Evolutionary conservation across 108 stramenopile species (phyloP), one percentile per base, ranked within the genome.

Genomic region (Skeletonema grethae): DNA sequence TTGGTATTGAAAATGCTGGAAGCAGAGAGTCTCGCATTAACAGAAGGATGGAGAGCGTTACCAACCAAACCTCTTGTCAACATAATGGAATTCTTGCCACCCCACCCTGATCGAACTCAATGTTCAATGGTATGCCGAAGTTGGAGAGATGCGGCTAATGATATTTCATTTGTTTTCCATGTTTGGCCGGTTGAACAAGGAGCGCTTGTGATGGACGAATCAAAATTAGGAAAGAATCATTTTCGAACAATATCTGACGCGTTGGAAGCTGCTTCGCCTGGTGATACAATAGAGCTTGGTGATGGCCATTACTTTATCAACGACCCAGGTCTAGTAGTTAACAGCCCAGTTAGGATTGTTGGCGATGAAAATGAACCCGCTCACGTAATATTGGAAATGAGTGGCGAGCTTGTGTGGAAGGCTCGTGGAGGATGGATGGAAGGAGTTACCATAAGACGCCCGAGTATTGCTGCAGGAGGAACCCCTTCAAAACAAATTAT

Each of bases 221-320:
- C 60, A 18, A 85, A 85, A 62, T 72, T 89, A 30, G 75, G 76
- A n/a, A 78, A 74, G 56, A 90, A 92, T 82, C 92, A 93, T 66
- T 88, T 70, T 65, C 65, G 86, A 25, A 90, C 82, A 7, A 85
- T 93, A 38, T 48, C 81, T 1, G 91, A 93, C 65, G 95, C 92
- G 34, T 35, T 92, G 12, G n/a, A 41, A 30, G 68, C 53, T 48
- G 84, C 87, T 28, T 65, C 87, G 16, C 90, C 92, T 39, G 95
- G 95, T 36, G 95, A 96, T 60, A 90, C 87, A 20, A 90, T 95
- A 29, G 90, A 92, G 66, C 84, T 93, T 20, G 87, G 87, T 36
- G 90, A 91, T 74, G 95, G 95, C 28, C 92, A 94, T 67, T 93
- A 96, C 61, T 96, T 90, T 84, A 75, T 89, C 11, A 87, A 81